phyloP scores from a whole-genome alignment of 2,329 filamentous ascomycete genomes.

The Thelonectria rubi region DNA sequence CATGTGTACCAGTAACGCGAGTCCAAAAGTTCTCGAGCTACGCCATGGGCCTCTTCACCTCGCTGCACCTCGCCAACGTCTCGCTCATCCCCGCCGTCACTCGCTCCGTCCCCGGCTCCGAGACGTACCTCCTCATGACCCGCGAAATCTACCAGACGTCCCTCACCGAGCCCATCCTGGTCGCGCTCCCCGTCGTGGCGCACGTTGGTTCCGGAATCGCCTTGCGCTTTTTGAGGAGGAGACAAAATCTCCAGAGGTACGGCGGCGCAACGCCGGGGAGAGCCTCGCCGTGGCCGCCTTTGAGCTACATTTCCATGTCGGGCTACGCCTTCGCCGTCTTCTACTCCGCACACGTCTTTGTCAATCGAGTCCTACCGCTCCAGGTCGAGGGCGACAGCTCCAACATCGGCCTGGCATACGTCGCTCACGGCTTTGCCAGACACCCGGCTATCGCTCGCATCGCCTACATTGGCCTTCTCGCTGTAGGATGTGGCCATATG shows the following conservation, averaged over 20 bases:
- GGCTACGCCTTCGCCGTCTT: slow-evolving; percentile 77
- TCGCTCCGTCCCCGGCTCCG: slow-evolving; percentile 75
- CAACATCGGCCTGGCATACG: slow-evolving; percentile 84
- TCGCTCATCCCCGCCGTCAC: slow-evolving; percentile 81
- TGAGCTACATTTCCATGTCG: slow-evolving; percentile 75
- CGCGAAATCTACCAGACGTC: slow-evolving; percentile 91
- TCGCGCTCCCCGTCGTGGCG: slow-evolving; percentile 76
- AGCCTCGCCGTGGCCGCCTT: slow-evolving; percentile 67
- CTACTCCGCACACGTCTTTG: slow-evolving; percentile 74
- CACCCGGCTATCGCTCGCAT: slow-evolving; percentile 72
- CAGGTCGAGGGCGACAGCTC: slow-evolving; percentile 83
- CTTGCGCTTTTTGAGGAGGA: slow-evolving; percentile 77
- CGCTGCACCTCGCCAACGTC: slow-evolving; percentile 82
- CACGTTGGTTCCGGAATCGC: slow-evolving; percentile 82
- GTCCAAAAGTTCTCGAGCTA: slow-evolving; percentile 92
- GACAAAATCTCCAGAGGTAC: slow-evolving; percentile 77
- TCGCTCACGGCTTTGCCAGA: slow-evolving; percentile 83
- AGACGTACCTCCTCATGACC: slow-evolving; percentile 88
- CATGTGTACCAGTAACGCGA: slow-evolving; percentile 50
- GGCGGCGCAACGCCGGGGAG: slow-evolving; percentile 71
- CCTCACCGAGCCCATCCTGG: slow-evolving; percentile 79
- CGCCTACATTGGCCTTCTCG: slow-evolving; percentile 75
- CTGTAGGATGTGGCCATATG: slow-evolving; percentile 77
- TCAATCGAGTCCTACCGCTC: slow-evolving; percentile 81
- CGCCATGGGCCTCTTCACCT: slow-evolving; percentile 78